Conservation (phyloP, 2,329 filamentous ascomycete genomes). For the Colletotrichum musicola region DNA sequence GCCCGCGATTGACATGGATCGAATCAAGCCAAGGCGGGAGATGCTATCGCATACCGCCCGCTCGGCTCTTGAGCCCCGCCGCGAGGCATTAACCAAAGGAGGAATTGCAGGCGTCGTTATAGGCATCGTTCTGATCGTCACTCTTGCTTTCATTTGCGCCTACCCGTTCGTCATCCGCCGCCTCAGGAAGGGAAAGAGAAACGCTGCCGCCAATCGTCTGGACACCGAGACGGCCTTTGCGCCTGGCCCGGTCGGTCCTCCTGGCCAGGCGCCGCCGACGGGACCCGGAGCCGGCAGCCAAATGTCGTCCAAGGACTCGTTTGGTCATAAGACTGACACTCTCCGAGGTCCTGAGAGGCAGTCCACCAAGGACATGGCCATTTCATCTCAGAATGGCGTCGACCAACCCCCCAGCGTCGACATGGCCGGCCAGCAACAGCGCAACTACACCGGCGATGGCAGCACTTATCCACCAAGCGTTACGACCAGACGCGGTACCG, state of each 20-base stretch:
- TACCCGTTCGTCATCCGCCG: slow-evolving; percentile 54
- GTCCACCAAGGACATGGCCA: slow-evolving; percentile 24
- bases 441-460: slow-evolving; percentile 21
- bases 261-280: slow-evolving; percentile 44
- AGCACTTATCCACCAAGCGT: slow-evolving; percentile 29
- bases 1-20: slow-evolving; percentile 22
- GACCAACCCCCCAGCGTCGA: slow-evolving; percentile 19
- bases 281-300: slow-evolving; percentile 28
- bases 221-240: slow-evolving; percentile 49
- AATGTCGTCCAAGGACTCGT: slow-evolving; percentile 27
- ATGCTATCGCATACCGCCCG: slow-evolving; percentile 23
- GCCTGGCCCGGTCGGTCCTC: slow-evolving; percentile 44
- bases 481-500: slow-evolving; percentile 29
- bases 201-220: slow-evolving; percentile 39
- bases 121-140: slow-evolving; percentile 50
- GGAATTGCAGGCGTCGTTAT: slow-evolving; percentile 54
- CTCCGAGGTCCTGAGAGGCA: slow-evolving; percentile 23
- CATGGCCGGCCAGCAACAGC: slow-evolving; percentile 21
- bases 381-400: slow-evolving; percentile 29
- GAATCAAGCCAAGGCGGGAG: slow-evolving; percentile 5
- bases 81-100: slow-evolving; percentile 44
- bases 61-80: slow-evolving; percentile 48
- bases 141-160: slow-evolving; percentile 52
- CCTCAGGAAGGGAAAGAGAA: slow-evolving; percentile 46
- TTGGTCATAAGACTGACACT: slow-evolving; percentile 27